Evolutionary conservation across 1,139 yeast genomes (phyloP).

Genomic region (Tardiomyces digboiensis): DNA sequence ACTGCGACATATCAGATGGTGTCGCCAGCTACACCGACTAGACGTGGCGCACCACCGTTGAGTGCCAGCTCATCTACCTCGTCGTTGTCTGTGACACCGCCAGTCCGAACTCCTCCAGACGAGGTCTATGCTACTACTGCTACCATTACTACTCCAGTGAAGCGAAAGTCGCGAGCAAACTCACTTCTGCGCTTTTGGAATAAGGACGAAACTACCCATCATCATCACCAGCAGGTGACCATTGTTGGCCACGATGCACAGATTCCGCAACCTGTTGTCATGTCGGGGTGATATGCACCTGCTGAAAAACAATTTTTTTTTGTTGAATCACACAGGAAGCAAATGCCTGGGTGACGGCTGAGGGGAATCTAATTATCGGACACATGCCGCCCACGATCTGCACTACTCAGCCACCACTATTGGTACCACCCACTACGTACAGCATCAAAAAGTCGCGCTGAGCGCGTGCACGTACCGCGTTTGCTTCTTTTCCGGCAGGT

Average conservation of each 20-base stretch:
- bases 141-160: background rate
- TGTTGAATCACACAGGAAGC: too few species aligned
- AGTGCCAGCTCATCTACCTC: background rate
- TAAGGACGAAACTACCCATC: too few species aligned
- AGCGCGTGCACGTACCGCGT: too few species aligned
- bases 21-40: background rate
- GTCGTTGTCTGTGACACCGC: conserved; percentile 1
- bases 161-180: background rate
- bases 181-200: background rate
- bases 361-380: too few species aligned
- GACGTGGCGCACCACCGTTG: background rate
- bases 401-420: too few species aligned
- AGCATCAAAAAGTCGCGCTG: too few species aligned
- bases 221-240: background rate
- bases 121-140: background rate
- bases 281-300: too few species aligned
- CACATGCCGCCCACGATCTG: too few species aligned
- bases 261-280: background rate
- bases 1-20: background rate
- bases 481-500: too few species aligned
- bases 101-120: background rate
- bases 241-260: background rate
- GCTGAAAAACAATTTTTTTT: too few species aligned
- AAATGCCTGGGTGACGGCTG: too few species aligned
- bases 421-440: too few species aligned